A percentile compares a stretch with the other conserved stretches of the same genome.
Conservation (phyloP, 345 rosid genomes). For the Salix caprea region DNA sequence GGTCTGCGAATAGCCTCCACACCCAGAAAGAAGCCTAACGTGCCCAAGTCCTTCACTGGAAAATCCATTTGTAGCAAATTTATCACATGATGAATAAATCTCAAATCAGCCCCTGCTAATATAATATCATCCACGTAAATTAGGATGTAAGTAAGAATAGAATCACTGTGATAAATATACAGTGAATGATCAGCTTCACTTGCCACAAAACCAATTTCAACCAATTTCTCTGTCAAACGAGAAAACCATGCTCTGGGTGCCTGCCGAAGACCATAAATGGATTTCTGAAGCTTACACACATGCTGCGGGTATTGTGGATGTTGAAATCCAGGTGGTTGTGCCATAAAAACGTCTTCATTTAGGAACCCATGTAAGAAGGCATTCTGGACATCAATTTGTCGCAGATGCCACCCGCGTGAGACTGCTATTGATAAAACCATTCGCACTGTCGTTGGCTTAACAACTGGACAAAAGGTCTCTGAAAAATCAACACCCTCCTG, state of each 20-base stretch:
- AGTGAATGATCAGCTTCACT: not conserved
- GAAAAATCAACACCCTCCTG: not conserved
- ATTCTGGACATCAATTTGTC: not conserved
- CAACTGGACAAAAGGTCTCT: not conserved
- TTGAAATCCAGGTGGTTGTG: not conserved
- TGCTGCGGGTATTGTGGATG: not conserved
- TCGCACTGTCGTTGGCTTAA: not conserved
- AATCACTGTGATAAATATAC: accelerated
- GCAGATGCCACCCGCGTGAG: not conserved
- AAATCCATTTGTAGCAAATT: too few species aligned
- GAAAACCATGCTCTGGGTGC: not conserved
- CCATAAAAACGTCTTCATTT: not conserved
- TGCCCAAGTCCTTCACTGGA: too few species aligned
- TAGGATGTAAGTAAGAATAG: accelerated
- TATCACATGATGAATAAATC: too few species aligned
- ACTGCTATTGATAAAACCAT: not conserved
- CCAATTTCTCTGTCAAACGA: accelerated
- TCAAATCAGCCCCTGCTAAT: not conserved
- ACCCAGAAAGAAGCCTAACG: too few species aligned
- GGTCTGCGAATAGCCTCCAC: too few species aligned
- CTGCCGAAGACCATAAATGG: not conserved
- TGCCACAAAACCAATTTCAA: accelerated
- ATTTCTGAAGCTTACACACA: not conserved
- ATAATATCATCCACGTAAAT: not conserved
- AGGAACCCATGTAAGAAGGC: not conserved